These are phyloP conservation scores for Diplocarpon rosae DNA, from an alignment of 2,329 filamentous ascomycete genomes.

Conservation along the genomic window DNA sequence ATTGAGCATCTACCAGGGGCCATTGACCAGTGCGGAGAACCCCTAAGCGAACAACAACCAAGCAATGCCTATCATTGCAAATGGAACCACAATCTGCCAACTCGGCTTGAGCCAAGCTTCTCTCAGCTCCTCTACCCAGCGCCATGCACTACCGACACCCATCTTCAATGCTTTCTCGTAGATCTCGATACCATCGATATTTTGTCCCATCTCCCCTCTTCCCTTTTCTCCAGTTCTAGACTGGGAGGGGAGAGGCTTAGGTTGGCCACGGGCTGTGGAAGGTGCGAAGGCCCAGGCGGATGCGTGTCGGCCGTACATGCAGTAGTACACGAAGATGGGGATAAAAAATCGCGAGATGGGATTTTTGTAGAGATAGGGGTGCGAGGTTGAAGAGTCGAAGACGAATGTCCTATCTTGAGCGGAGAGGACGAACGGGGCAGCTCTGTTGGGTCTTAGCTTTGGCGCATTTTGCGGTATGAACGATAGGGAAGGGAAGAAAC, in stretches of 20 bases:
- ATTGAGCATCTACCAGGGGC: too few relatives aligned
- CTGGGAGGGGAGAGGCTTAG: constrained; percentile 26
- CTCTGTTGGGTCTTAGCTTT: constrained; percentile 10
- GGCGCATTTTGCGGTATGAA: not conserved
- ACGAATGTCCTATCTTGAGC: constrained; percentile 13
- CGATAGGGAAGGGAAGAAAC: not conserved
- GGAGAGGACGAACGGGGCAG: constrained; percentile 15
- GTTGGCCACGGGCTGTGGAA: constrained; percentile 55
- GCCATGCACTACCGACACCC: not conserved
- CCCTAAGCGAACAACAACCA: too few relatives aligned
- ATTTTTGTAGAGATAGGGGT: constrained; percentile 20
- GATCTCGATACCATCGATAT: not conserved
- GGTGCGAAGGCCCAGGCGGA: constrained; percentile 54
- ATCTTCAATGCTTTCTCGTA: not conserved
- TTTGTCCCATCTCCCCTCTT: not conserved
- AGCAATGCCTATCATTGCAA: too few relatives aligned
- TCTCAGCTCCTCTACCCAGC: not conserved
- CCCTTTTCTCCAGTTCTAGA: not conserved
- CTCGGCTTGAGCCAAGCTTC: not conserved
- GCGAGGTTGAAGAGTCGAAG: constrained; percentile 4
- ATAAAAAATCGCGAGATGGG: constrained; percentile 44
- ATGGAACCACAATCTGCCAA: not conserved
- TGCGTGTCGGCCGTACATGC: constrained; percentile 54
- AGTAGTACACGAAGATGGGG: constrained; percentile 52
- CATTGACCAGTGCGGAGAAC: too few relatives aligned